Evolutionary conservation across 2,329 filamentous ascomycete species (phyloP), one percentile per base, ranked within the genome.

Genomic region (Aureobasidium uvarum): DNA sequence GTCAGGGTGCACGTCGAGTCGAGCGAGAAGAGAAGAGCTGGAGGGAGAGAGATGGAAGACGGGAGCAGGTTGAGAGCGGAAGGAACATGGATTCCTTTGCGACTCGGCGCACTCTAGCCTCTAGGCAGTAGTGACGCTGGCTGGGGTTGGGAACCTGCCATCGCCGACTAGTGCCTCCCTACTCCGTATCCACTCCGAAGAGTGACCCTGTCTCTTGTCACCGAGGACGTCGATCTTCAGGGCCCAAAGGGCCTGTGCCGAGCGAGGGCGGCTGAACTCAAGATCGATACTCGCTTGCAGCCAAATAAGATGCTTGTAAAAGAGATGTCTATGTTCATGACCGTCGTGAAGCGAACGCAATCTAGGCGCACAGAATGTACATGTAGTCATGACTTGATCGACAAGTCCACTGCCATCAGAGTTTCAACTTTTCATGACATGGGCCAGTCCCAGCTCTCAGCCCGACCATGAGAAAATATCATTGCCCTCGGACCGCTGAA

Each of bases 111-210:
- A 5, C 48, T 51, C 48, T 51, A 51, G 48, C 16, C 48, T 58
- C 54, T 58, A 58, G 54, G 54, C 54, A 58, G 48, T 48, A 48
- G 52, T 58, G 54, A 58, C 54, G 54, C 54, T 58, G 54, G 25
- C 25, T 25, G 38, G 33, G 33, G 36, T 25, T 8, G 20, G 13
- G 20, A 25, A 16, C 25, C 50, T 54, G 33, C 51, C 33, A 55
- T 20, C 36, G 41, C 14, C 23, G 52, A 25, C 51, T n/a, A 55
- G 52, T 36, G 33, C 33, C 20, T 46, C 43, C 43, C 20, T 46
- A 46, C 20, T 14, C 20, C 36, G 28, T 51, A 10, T 54, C 52
- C 52, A 39, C 38, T 28, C 36, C 23, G 23, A 41, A 36, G 52
- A 36, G 36, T 18, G 8, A 55, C 52, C 52, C 52, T 55, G 52